Base-by-base conservation (phyloP, 148 eudicot genomes). In the Rhododendron williamsianum region DNA sequence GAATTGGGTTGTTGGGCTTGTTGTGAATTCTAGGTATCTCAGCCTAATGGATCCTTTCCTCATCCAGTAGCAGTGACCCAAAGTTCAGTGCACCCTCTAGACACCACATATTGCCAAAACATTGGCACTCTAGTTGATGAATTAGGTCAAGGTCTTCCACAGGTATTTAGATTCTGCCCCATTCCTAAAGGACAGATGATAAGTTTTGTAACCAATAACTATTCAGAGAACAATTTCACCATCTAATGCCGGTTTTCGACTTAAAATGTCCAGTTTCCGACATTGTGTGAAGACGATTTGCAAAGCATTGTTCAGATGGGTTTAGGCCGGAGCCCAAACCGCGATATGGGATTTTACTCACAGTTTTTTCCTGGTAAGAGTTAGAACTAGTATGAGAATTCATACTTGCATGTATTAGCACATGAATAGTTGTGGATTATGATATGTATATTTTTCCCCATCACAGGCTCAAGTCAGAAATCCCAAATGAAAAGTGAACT, bases 231-330 rank as follows among this genome's bases (percentile, higher is more conserved):
- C 6, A 8, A 6, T 56, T 33, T 3, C 74, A 4, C 23, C 36
- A 1, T 69, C 77, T 80, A 56, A 82, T 54, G 71, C 19, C 33
- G 38, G 35, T 38, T 46, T 13, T 36, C 3, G 77, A 72, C 21
- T 83, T 41, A 67, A 27, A 71, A 81, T 79, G 46, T 45, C 23
- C 94, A 96, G 99, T 79, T 92, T 65, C 87, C 90, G 38, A 69
- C 93, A 49, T 87, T 90, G 56, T 91, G 91, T 76, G 95, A 94
- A 79, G 97, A 92, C 63, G 99, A 95, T 33, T 89, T 95, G 63
- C 98, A 95, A 82, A 93, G 93, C 89, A 92, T 95, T 82, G 93
- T 96, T 43, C 92, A 94, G 41, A 96, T 91, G 95, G 92, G 97
- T 36, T 92, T 86, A 84, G 86, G 89, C 18, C 93, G 88, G 83